A percentile compares a stretch with the other conserved stretches of the same genome.
These are phyloP conservation scores for Nemania sp. DNA, from an alignment of 2,329 filamentous ascomycete species.

Conservation along the genomic window DNA sequence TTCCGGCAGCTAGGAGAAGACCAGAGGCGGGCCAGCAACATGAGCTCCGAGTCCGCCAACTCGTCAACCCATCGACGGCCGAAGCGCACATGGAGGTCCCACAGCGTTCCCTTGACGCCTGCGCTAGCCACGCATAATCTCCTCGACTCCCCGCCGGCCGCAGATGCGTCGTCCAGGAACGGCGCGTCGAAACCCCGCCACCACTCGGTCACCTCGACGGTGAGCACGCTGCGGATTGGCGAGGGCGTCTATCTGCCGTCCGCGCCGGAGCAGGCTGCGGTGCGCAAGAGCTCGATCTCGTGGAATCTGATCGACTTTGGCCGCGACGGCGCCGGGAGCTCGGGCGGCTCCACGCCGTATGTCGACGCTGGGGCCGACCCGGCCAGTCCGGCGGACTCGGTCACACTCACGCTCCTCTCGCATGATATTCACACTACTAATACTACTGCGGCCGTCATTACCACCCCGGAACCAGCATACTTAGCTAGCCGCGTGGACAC, in stretches of 20 bases:
- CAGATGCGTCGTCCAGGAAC: no score
- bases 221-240: constrained; percentile 46
- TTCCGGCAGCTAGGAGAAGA: constrained; percentile 56
- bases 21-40: constrained; percentile 46
- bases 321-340: constrained; percentile 27
- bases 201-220: constrained; percentile 45
- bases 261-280: constrained; percentile 21
- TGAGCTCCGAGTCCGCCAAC: constrained; percentile 30
- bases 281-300: constrained; percentile 37
- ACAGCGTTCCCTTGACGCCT: constrained; percentile 43
- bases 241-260: constrained; percentile 32
- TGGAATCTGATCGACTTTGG: constrained; percentile 47
- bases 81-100: not conserved
- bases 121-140: constrained; percentile 45
- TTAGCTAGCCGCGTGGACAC: not conserved
- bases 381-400: constrained; percentile 32
- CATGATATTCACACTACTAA: not conserved
- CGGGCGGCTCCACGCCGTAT: constrained; percentile 15
- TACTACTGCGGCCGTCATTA: constrained; percentile 14
- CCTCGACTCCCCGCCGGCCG: constrained; percentile 35
- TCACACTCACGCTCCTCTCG: not conserved
- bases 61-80: constrained; percentile 19
- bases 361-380: constrained; percentile 18
- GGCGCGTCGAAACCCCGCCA: constrained; percentile 41
- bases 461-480: constrained; percentile 15